Evolutionary conservation across 2,329 filamentous ascomycete species (phyloP).

Genomic region (Calonectria naviculata): DNA sequence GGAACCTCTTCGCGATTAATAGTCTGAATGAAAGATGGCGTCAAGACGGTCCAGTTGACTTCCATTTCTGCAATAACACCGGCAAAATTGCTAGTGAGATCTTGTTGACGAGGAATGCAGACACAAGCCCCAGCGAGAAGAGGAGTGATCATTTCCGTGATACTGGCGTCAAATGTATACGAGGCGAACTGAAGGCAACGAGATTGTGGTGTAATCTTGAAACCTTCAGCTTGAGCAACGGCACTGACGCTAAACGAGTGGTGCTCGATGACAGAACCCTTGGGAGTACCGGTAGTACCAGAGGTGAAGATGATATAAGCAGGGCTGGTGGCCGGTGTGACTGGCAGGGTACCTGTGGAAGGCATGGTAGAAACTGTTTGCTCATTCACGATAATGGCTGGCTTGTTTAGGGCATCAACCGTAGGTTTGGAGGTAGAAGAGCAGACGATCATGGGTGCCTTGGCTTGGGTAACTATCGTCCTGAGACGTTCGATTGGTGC

Average conservation of each 20-base stretch:
- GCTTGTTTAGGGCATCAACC: background rate
- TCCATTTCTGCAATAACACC: background rate
- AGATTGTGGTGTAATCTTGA: background rate
- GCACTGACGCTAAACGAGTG: background rate
- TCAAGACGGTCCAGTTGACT: background rate
- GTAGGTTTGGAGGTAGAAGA: background rate
- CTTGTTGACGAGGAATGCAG: background rate
- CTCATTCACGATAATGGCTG: background rate
- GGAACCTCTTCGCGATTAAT: background rate
- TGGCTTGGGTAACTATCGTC: background rate
- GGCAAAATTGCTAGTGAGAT: background rate
- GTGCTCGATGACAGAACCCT: background rate
- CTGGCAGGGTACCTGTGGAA: background rate
- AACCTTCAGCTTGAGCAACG: background rate
- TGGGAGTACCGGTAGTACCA: background rate
- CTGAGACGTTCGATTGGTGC: background rate
- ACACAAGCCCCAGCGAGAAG: background rate
- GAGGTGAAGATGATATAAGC: background rate
- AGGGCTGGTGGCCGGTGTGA: background rate
- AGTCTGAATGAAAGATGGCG: background rate
- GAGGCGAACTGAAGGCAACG: conserved; percentile 1
- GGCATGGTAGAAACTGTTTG: background rate
- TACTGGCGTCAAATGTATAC: background rate
- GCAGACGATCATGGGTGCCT: background rate
- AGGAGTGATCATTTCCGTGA: background rate